A percentile compares a stretch with the other conserved stretches of the same genome.
phyloP scores from a whole-genome alignment of 345 rosid genomes.

The Syzygium jambos region DNA sequence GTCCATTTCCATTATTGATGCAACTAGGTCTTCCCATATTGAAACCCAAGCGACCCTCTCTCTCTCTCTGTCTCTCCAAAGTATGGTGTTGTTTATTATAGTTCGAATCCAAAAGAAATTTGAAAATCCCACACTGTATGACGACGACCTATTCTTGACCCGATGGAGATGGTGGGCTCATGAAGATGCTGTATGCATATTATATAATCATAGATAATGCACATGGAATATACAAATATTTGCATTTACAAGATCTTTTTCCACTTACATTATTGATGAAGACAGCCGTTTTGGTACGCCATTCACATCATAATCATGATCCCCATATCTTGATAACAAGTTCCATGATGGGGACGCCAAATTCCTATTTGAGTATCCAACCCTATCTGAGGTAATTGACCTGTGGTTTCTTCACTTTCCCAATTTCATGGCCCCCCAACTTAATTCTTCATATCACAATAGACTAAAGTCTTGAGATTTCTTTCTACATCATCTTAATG shows the following conservation, averaged over 20 bases:
- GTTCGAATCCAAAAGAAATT: background rate
- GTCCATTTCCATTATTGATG: background rate
- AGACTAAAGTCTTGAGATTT: background rate
- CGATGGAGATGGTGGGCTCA: background rate
- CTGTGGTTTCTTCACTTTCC: background rate
- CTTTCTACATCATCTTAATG: background rate
- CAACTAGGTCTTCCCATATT: background rate
- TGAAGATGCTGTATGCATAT: background rate
- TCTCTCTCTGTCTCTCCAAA: background rate
- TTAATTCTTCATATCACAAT: background rate
- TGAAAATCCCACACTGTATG: background rate
- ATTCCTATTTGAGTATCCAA: background rate
- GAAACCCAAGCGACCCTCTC: background rate
- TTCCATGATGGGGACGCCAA: background rate
- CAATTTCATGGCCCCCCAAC: background rate
- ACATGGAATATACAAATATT: background rate
- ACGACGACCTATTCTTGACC: background rate
- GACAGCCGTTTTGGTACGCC: background rate
- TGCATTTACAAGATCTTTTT: background rate
- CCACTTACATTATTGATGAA: background rate
- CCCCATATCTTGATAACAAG: background rate
- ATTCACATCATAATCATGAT: background rate
- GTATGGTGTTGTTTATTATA: background rate
- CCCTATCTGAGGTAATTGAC: background rate
- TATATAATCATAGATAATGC: background rate